Conservation (phyloP, 2,329 filamentous ascomycete genomes). For the Knufia fluminis region DNA sequence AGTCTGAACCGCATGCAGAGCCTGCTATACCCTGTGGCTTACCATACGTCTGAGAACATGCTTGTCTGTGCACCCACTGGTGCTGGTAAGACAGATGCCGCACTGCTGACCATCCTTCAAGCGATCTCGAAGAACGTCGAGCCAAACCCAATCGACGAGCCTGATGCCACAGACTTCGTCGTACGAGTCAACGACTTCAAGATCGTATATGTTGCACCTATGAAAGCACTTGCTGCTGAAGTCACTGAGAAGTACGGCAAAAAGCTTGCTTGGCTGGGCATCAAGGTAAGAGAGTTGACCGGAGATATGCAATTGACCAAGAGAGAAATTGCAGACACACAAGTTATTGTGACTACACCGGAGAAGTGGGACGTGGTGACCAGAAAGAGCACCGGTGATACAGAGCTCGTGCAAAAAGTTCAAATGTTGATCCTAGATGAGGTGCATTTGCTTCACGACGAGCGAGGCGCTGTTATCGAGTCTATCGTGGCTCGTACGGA, state of each 20-base stretch:
- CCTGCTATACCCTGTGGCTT: slow-evolving; percentile 87
- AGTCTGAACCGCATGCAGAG: slow-evolving; percentile 96
- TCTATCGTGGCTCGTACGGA: slow-evolving; percentile 91
- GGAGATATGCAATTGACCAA: slow-evolving; percentile 99
- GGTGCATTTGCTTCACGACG: slow-evolving; percentile 98
- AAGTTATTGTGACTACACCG: slow-evolving; percentile 96
- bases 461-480: slow-evolving; percentile 89
- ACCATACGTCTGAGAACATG: slow-evolving; percentile 96
- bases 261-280: slow-evolving; percentile 83
- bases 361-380: slow-evolving; percentile 99
- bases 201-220: slow-evolving; percentile 95
- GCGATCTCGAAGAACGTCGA: slow-evolving; percentile 75
- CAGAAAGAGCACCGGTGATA: slow-evolving; percentile 92
- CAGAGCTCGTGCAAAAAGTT: slow-evolving; percentile 94
- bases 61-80: slow-evolving; percentile 95
- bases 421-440: slow-evolving; percentile 94
- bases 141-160: slow-evolving; percentile 69
- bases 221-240: slow-evolving; percentile 96
- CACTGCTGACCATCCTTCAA: slow-evolving; percentile 91
- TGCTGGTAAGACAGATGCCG: slow-evolving; percentile 97
- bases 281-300: slow-evolving; percentile 86
- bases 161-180: slow-evolving; percentile 64
- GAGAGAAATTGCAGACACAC: slow-evolving; percentile 86
- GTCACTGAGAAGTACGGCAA: slow-evolving; percentile 91
- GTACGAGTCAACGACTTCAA: slow-evolving; percentile 89